Conservation (phyloP, 352 stramenopile species). For the Phytophthora pseudosyringae region DNA sequence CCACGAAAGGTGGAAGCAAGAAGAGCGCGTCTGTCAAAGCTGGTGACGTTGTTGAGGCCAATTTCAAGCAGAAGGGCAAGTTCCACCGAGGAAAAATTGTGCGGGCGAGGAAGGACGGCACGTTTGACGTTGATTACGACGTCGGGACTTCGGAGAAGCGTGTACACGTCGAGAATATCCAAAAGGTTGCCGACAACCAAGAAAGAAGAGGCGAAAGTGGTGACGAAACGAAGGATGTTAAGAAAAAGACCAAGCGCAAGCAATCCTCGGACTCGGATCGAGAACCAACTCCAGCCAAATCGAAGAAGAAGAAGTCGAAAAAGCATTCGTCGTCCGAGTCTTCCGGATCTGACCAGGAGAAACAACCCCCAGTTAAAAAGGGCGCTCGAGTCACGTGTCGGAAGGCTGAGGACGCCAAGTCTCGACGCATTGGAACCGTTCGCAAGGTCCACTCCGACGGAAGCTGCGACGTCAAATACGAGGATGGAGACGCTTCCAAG, state of each 20-base stretch:
- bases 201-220: slow-evolving; percentile 20
- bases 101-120: slow-evolving; percentile 32
- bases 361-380: slow-evolving; percentile 26
- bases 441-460: slow-evolving; percentile 53
- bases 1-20: not conserved
- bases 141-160: slow-evolving; percentile 36
- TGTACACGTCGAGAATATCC: slow-evolving; percentile 25
- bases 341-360: slow-evolving; percentile 23
- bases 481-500: slow-evolving; percentile 51
- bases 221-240: not conserved
- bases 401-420: slow-evolving; percentile 38
- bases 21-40: slow-evolving; percentile 24
- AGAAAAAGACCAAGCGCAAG: slow-evolving; percentile 14
- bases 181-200: slow-evolving; percentile 15
- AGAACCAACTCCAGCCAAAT: slow-evolving; percentile 16
- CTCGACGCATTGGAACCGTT: slow-evolving; percentile 39
- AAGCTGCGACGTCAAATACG: slow-evolving; percentile 71
- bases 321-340: slow-evolving; percentile 23
- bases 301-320: slow-evolving; percentile 28
- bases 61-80: slow-evolving; percentile 49
- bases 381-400: slow-evolving; percentile 47
- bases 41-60: slow-evolving; percentile 37
- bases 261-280: slow-evolving; percentile 21
- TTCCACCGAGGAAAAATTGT: slow-evolving; percentile 43
- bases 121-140: slow-evolving; percentile 47